Conservation (phyloP, 768 basidiomycete species). For the Suillus bovinus region DNA sequence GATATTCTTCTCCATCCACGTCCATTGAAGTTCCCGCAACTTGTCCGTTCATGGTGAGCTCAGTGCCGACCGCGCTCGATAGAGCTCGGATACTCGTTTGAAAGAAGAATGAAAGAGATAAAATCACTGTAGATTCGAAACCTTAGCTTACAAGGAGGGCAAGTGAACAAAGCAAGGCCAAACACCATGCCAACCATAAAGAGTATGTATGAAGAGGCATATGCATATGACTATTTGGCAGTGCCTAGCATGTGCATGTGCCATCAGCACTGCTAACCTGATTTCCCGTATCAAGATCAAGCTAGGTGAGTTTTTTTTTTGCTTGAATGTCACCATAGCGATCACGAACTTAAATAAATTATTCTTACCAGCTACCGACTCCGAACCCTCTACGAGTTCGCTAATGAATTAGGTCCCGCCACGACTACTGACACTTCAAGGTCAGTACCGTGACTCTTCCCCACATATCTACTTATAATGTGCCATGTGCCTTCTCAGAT, state of each 20-base stretch:
- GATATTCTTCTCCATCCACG: constrained; percentile 24
- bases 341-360: neutral
- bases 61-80: constrained; percentile 5
- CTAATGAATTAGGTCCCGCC: neutral
- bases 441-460: neutral
- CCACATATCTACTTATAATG: neutral
- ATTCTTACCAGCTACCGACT: neutral
- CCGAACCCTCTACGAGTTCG: neutral
- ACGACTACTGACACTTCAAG: neutral
- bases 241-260: neutral
- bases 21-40: constrained; percentile 27
- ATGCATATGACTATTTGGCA: too few species aligned
- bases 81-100: constrained; percentile 6
- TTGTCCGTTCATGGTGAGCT: constrained; percentile 22
- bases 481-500: neutral
- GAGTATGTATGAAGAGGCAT: too few species aligned
- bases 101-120: constrained; percentile 5
- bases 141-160: constrained; percentile 1
- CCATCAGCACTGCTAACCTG: neutral
- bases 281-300: too few species aligned
- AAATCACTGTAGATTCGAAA: constrained; percentile 4
- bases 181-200: neutral
- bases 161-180: constrained; percentile 5
- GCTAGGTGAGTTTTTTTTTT: constrained; percentile 1
- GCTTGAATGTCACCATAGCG: constrained; percentile 4